Conservation (phyloP, 768 basidiomycete genomes). For the Serendipita indica region DNA sequence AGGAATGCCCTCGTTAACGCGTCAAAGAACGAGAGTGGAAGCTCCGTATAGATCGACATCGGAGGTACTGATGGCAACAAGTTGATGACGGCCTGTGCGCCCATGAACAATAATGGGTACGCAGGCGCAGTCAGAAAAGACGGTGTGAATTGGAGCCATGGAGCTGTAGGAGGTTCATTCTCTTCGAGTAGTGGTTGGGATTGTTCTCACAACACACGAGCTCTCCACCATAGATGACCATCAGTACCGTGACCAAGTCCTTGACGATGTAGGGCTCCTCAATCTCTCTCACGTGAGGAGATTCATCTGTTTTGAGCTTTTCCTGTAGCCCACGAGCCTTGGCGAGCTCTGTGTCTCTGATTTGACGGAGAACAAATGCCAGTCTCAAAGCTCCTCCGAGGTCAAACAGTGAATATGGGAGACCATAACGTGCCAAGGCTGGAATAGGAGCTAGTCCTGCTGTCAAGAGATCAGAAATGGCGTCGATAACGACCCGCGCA, state of each 20-base stretch:
- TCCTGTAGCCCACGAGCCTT: slow-evolving; percentile 20
- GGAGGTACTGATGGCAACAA: slow-evolving; percentile 41
- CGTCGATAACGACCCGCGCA: neutral
- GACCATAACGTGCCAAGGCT: neutral
- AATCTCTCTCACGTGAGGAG: slow-evolving; percentile 24
- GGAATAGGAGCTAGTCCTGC: neutral
- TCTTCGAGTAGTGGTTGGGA: neutral
- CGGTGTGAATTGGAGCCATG: slow-evolving; percentile 47
- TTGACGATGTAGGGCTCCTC: slow-evolving; percentile 38
- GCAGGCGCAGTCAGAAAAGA: slow-evolving; percentile 71
- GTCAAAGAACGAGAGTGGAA: slow-evolving; percentile 61
- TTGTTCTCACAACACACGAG: slow-evolving; percentile 3
- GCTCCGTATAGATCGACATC: slow-evolving; percentile 41
- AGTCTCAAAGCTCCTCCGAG: slow-evolving; percentile 52
- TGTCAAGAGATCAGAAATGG: neutral
- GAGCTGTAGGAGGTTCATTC: slow-evolving; percentile 27
- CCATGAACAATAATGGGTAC: slow-evolving; percentile 45
- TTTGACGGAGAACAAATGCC: slow-evolving; percentile 51
- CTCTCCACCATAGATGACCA: slow-evolving; percentile 2
- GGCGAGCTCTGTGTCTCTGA: slow-evolving; percentile 39
- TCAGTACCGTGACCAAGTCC: slow-evolving; percentile 38
- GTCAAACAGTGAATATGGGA: slow-evolving; percentile 29
- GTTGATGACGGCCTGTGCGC: slow-evolving; percentile 46
- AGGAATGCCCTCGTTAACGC: slow-evolving; percentile 67
- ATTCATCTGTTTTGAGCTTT: slow-evolving; percentile 22